Base-by-base conservation (phyloP, 2,329 filamentous ascomycete genomes). In the Drechslerella coelobrocha region DNA sequence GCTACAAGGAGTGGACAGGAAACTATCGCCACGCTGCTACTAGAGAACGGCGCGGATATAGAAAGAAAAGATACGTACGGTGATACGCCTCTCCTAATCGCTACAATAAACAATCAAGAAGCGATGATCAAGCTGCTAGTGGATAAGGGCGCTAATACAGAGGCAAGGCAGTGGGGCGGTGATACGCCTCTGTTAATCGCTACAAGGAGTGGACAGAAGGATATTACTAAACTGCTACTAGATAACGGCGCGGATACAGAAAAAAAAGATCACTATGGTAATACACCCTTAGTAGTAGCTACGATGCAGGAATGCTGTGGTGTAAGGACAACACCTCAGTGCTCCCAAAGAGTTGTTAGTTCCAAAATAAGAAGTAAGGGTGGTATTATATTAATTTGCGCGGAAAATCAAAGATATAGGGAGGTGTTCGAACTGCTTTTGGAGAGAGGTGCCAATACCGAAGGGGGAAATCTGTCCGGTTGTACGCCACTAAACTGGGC, bases 1-100 rank as follows among this genome's bases (percentile, higher is more conserved):
- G 24, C 24, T 12, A 19, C 41, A 37, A 10, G 29, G 41, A 24
- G 26, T 1, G n/a, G 26, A 7, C 7, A 48, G 23, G n/a, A 48
- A 14, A 19, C 9, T 23, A 23, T 59, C 8, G 24, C 24, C 19
- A 31, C n/a, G 54, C 10, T 59, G 10, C 17, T 59, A 12, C 41
- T 59, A 14, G 41, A 59, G 19, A 59, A 17, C 45, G 54, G 41
- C 4, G 50, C 50, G 21, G 50, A 69, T 27, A 31, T 65, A 10
- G 50, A 75, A 26, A 23, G 53, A n/a, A 53, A 53, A 23, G 65
- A 73, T 29, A 29, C 56, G 14, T 19, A 29, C 52, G 69, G 72
- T 34, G 51, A 31, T 50, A 74, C 73, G 14, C 19, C n/a, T 19
- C 31, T 66, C 73, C 3, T 63, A n/a, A n/a, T n/a, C n/a, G 75